Conservation (phyloP, 2,329 filamentous ascomycete species). For the Diaporthe batatas region DNA sequence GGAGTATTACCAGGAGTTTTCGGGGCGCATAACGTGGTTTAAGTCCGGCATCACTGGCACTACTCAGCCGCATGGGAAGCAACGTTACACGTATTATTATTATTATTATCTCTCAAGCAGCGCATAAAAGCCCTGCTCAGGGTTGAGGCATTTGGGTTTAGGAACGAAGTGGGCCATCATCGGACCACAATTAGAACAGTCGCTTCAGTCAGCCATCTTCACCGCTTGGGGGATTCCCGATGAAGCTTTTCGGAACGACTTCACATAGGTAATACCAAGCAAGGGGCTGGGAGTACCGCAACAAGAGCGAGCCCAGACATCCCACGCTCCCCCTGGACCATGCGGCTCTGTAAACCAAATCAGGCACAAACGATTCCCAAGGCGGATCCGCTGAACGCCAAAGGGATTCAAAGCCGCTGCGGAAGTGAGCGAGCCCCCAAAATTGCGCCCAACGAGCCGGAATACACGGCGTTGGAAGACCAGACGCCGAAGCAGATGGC, state of each 20-base stretch:
- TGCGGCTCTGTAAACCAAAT: not conserved
- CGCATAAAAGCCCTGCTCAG: not conserved
- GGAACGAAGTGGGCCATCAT: constrained; percentile 10
- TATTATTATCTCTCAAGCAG: not conserved
- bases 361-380: not conserved
- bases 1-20: no score
- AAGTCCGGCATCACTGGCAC: no score
- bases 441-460: not conserved
- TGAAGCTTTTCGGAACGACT: not conserved
- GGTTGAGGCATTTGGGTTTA: not conserved
- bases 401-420: not conserved
- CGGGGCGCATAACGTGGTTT: no score
- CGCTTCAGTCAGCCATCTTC: not conserved
- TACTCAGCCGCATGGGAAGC: no score
- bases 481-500: constrained; percentile 10
- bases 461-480: constrained; percentile 9
- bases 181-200: not conserved
- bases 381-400: not conserved
- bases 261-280: not conserved
- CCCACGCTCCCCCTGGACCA: not conserved
- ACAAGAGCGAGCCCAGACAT: not conserved
- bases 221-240: not conserved
- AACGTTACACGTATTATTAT: no score
- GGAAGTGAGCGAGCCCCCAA: not conserved
- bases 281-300: not conserved